Conservation (phyloP, 768 basidiomycete species). For the Scleroderma citrinum region DNA sequence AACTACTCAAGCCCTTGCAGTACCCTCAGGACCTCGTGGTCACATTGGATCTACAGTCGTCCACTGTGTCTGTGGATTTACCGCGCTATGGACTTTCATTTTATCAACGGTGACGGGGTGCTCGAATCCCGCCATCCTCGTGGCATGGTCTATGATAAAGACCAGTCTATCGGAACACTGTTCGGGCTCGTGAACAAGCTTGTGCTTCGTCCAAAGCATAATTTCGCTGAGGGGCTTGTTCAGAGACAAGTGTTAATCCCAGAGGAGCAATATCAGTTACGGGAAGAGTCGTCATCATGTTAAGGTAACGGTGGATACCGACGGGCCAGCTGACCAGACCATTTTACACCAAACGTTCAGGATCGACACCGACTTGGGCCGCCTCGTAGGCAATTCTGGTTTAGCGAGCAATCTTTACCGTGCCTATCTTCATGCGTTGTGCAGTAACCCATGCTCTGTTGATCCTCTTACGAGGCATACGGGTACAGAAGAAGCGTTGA, state of each 20-base stretch:
- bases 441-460: too few species aligned
- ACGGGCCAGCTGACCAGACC: not conserved
- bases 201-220: conserved; percentile 31
- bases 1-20: conserved; percentile 20
- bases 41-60: not conserved
- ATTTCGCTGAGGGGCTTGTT: not conserved
- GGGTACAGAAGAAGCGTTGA: too few species aligned
- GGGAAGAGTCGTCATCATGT: conserved; percentile 11
- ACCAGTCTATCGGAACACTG: conserved; percentile 39
- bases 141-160: conserved; percentile 35
- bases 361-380: too few species aligned
- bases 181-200: conserved; percentile 38
- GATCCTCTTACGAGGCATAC: too few species aligned
- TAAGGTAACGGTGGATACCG: conserved; percentile 7
- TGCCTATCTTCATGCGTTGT: too few species aligned
- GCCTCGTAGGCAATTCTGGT: too few species aligned
- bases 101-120: conserved; percentile 24
- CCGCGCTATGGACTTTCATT: too few species aligned
- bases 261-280: conserved; percentile 22
- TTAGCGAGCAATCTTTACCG: too few species aligned
- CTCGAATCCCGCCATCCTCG: conserved; percentile 38
- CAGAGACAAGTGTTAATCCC: conserved; percentile 35
- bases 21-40: conserved; percentile 11
- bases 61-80: conserved; percentile 25
- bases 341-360: conserved; percentile 15